Conservation (phyloP, 768 basidiomycete species). For the Hypsizygus marmoreus region DNA sequence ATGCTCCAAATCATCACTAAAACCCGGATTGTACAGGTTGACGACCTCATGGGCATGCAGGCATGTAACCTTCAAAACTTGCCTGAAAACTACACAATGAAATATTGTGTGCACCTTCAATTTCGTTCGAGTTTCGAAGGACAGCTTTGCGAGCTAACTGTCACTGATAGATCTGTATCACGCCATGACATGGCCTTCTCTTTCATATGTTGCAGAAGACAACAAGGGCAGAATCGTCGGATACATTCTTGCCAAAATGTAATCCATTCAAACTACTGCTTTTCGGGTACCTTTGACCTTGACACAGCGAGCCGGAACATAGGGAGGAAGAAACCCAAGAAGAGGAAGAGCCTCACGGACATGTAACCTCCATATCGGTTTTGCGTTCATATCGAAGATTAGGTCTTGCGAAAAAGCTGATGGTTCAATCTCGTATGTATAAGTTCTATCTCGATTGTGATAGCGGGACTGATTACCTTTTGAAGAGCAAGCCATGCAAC, state of each 20-base stretch:
- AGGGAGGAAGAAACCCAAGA: slow-evolving; percentile 70
- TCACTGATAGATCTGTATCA: slow-evolving; percentile 78
- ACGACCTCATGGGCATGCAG: slow-evolving; percentile 93
- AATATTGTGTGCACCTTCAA: slow-evolving; percentile 77
- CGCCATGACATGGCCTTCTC: slow-evolving; percentile 90
- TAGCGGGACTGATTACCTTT: not conserved
- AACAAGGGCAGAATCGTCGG: slow-evolving; percentile 90
- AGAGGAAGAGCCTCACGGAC: slow-evolving; percentile 79
- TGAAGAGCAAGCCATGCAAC: slow-evolving; percentile 89
- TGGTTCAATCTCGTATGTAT: slow-evolving; percentile 83
- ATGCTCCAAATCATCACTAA: not conserved
- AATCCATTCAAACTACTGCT: slow-evolving; percentile 7
- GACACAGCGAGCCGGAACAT: slow-evolving; percentile 12
- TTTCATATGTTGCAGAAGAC: slow-evolving; percentile 94
- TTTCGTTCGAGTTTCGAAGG: not conserved
- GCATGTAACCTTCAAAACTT: slow-evolving; percentile 94
- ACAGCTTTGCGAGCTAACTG: slow-evolving; percentile 16
- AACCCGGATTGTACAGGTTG: slow-evolving; percentile 51
- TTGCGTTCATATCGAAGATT: slow-evolving; percentile 87
- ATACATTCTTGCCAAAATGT: slow-evolving; percentile 97
- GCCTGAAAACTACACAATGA: slow-evolving; percentile 91
- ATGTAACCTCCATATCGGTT: slow-evolving; percentile 97
- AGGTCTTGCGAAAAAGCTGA: slow-evolving; percentile 92
- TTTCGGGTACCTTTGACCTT: slow-evolving; percentile 9
- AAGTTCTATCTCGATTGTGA: not conserved